Base-by-base conservation (phyloP, 148 eudicot genomes). In the Diospyros lotus region DNA sequence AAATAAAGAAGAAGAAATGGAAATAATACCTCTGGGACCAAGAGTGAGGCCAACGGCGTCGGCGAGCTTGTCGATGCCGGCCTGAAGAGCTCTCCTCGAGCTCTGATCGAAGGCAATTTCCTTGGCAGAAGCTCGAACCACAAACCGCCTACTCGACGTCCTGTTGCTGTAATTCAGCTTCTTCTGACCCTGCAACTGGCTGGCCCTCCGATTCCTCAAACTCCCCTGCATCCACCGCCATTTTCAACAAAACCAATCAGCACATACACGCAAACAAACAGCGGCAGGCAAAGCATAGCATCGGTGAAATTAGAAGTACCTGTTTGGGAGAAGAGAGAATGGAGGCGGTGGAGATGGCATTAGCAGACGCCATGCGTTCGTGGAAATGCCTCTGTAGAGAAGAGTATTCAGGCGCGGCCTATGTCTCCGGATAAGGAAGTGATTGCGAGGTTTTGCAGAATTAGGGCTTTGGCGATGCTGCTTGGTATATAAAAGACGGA, bases 41-140 rank as follows among this genome's bases (percentile, higher is more conserved):
- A 94, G 98, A 76, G 98, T 94, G 73, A 94, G 93, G 1, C 85
- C 98, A 18, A 94, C 98, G 17, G 87, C 89, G 83, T 94, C 97
- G 40, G 97, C 88, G 14, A 94, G 94, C 80, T 94, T 94, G 73
- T 94, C 98, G 64, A 94, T 94, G 9, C 98, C 98, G 6, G 93
- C 85, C 75, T 94, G 98, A 69, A 94, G 91, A 4, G 97, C 95
- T 0, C 89, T 76, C 83, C 98, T 84, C 0, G 98, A 90, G 11
- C 72, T 56, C 83, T 94, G 98, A 78, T 89, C 98, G 67, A 94
- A 94, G 6, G 90, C 91, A 55, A 94, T 94, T 6, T 92, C 92
- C 80, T 92, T 94, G 1, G 98, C 97, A 28, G 82, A 60, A 10
- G 98, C 98, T 83, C 83, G 78, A 67, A 94, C 98, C 6, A 79